Conservation (phyloP, 2,329 filamentous ascomycete genomes). For the Dactylellina drechsleri region DNA sequence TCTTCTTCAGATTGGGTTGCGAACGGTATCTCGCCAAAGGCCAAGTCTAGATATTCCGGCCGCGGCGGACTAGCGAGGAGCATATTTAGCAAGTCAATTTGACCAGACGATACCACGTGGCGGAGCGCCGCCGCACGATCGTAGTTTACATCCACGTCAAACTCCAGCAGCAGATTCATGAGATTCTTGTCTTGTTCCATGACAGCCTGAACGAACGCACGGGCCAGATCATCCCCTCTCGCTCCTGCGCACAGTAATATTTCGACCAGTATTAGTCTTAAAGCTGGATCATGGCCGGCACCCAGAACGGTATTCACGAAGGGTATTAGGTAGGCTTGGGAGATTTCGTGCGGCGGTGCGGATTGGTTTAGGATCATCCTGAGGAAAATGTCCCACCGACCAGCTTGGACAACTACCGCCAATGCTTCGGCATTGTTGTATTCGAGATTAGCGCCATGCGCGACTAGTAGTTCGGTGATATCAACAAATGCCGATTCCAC, state of each 20-base stretch:
- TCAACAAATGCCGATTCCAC: conserved; percentile 31
- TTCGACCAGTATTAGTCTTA: conserved; percentile 41
- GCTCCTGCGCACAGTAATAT: conserved; percentile 48
- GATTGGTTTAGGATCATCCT: conserved; percentile 41
- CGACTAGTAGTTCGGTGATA: conserved; percentile 39
- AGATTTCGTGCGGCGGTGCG: conserved; percentile 28
- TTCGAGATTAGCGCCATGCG: conserved; percentile 40
- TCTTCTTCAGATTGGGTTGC: conserved; percentile 38
- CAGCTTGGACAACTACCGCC: conserved; percentile 13
- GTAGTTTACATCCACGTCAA: conserved; percentile 47
- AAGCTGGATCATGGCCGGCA: conserved; percentile 13
- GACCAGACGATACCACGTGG: conserved; percentile 26
- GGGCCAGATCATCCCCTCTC: conserved; percentile 27
- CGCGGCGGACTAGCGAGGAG: conserved; percentile 24
- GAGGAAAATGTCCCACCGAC: conserved; percentile 46
- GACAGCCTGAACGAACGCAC: conserved; percentile 31
- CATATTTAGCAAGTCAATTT: conserved; percentile 24
- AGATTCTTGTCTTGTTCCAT: conserved; percentile 40
- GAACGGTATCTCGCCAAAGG: conserved; percentile 50
- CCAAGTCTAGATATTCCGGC: conserved; percentile 35
- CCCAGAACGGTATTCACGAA: conserved; percentile 33
- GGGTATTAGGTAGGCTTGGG: conserved; percentile 31
- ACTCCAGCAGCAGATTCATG: conserved; percentile 37
- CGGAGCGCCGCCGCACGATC: conserved; percentile 34
- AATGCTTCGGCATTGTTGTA: conserved; percentile 48